A percentile compares a stretch with the other conserved stretches of the same genome.
phyloP scores from a whole-genome alignment of 140 eudicot genomes.

The Senecio squalidus region DNA sequence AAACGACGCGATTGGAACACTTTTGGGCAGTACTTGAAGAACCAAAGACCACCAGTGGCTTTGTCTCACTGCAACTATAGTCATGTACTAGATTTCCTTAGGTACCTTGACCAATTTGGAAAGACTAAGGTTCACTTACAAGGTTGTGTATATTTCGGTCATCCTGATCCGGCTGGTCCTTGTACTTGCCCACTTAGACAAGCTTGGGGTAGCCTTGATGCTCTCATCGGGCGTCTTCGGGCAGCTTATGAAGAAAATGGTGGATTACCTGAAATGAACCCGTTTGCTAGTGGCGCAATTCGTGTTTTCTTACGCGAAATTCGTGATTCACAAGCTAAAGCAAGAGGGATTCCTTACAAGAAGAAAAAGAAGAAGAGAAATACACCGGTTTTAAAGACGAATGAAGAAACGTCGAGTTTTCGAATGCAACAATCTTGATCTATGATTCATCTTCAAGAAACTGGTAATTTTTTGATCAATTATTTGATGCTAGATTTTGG shows the following conservation, averaged over 20 bases:
- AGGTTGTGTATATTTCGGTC: slow-evolving; percentile 76
- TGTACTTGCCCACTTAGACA: slow-evolving; percentile 85
- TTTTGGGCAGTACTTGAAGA: slow-evolving; percentile 73
- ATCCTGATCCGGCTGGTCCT: slow-evolving; percentile 81
- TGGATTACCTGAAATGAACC: slow-evolving; percentile 67
- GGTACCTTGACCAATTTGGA: slow-evolving; percentile 82
- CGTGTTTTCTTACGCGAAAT: slow-evolving; percentile 66
- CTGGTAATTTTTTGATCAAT: slow-evolving; percentile 20
- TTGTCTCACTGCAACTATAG: slow-evolving; percentile 59
- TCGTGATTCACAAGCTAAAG: slow-evolving; percentile 81
- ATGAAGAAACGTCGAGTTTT: slow-evolving; percentile 32
- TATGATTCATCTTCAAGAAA: slow-evolving; percentile 13
- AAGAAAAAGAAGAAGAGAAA: slow-evolving; percentile 78
- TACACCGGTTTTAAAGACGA: slow-evolving; percentile 25
- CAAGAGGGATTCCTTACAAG: slow-evolving; percentile 82
- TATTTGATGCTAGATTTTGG: slow-evolving; percentile 7
- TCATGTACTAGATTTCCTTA: slow-evolving; percentile 77
- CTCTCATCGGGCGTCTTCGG: slow-evolving; percentile 81
- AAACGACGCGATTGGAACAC: slow-evolving; percentile 96
- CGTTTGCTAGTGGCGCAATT: slow-evolving; percentile 78
- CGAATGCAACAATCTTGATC: slow-evolving; percentile 44
- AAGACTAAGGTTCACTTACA: slow-evolving; percentile 85
- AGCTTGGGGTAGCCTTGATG: slow-evolving; percentile 96
- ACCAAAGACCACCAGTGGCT: slow-evolving; percentile 67
- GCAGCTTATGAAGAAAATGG: slow-evolving; percentile 96